These are phyloP conservation scores for Rubia yunnanensis DNA, from an alignment of 257 asterid species.

Conservation along the genomic window DNA sequence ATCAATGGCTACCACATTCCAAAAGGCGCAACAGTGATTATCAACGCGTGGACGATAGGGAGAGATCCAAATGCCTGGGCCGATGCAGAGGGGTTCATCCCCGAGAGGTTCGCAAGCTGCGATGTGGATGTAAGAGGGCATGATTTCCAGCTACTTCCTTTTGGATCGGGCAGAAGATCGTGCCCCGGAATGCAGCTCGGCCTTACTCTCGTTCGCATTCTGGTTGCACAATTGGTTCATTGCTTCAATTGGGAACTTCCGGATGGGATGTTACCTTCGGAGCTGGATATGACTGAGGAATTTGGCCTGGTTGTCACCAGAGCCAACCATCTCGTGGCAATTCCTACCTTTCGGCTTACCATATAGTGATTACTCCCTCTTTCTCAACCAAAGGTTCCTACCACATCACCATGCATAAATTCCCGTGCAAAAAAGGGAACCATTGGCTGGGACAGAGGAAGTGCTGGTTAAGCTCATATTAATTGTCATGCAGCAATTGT, in stretches of 20 bases:
- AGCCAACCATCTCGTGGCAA: not conserved
- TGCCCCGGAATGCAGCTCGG: not conserved
- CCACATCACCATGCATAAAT: too few species aligned
- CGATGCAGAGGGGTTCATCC: not conserved
- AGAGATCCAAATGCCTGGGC: not conserved
- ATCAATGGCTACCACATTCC: not conserved
- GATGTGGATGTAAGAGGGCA: not conserved
- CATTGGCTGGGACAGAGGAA: too few species aligned
- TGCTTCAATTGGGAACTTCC: not conserved
- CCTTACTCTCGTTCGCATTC: not conserved
- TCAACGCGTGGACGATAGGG: not conserved
- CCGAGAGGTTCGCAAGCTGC: not conserved
- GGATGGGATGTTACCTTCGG: not conserved
- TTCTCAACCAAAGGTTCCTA: too few species aligned
- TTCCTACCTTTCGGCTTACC: not conserved
- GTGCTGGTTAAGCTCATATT: too few species aligned
- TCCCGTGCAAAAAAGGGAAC: too few species aligned
- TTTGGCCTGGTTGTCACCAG: not conserved
- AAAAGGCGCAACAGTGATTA: not conserved
- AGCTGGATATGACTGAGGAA: not conserved
- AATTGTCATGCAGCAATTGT: too few species aligned
- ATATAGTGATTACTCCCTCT: too few species aligned
- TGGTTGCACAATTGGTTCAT: not conserved
- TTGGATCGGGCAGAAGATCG: not conserved
- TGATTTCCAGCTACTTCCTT: not conserved